phyloP scores from a whole-genome alignment of 306 rosid species.

The Quercus berberidifolia region DNA sequence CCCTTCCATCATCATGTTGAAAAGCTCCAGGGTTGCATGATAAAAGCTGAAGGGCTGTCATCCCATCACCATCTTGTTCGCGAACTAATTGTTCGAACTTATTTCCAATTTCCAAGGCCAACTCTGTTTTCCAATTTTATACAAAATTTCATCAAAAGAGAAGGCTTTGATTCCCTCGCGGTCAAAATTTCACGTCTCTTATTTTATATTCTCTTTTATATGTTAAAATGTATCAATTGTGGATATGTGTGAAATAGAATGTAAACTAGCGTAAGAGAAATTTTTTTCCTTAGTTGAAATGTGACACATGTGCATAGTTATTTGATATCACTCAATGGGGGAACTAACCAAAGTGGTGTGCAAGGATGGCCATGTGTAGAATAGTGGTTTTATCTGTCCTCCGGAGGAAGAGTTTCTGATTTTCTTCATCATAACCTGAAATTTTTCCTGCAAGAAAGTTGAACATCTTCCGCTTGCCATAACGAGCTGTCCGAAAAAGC shows the following conservation, averaged over 20 bases:
- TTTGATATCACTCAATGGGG: neutral
- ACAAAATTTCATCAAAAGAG: too few species aligned
- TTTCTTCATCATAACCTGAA: neutral
- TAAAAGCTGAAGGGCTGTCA: neutral
- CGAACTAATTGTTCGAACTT: neutral
- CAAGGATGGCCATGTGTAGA: neutral
- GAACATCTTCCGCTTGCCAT: neutral
- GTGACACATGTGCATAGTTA: too few species aligned
- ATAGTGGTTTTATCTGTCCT: neutral
- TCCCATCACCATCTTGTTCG: neutral
- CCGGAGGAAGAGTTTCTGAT: neutral
- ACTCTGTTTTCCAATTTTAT: neutral
- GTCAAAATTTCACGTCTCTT: too few species aligned
- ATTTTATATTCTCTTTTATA: too few species aligned
- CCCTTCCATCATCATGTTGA: too few species aligned
- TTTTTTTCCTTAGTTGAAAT: neutral
- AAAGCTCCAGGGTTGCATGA: neutral
- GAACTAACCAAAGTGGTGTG: neutral
- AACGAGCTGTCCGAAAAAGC: neutral
- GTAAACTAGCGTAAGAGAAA: neutral
- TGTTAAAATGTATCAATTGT: too few species aligned
- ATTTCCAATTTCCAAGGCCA: neutral
- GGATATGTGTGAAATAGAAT: neutral
- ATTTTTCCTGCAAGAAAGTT: neutral
- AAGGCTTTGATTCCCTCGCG: too few species aligned